These are phyloP conservation scores for Solanum sejunctum DNA, from an alignment of 257 asterid species.

Conservation along the genomic window DNA sequence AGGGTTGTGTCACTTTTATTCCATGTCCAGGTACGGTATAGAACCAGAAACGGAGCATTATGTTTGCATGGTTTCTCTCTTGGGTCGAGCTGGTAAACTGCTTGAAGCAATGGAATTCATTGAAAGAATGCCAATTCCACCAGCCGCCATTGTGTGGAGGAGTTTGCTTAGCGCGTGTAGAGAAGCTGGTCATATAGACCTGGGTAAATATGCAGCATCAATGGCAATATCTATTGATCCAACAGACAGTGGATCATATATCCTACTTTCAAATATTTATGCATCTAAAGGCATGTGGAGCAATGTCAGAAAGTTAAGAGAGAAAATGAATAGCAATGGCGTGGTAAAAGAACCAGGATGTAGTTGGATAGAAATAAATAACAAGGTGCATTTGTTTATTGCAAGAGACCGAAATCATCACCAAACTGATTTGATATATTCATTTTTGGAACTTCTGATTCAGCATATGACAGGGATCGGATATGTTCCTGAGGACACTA, in stretches of 20 bases:
- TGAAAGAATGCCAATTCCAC: constrained; percentile 29
- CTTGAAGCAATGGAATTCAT: constrained; percentile 28
- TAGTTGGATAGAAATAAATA: constrained; percentile 40
- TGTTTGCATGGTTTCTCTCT: constrained; percentile 38
- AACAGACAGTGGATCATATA: constrained; percentile 28
- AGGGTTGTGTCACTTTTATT: constrained; percentile 21
- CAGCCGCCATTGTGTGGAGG: constrained; percentile 26
- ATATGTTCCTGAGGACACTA: neutral
- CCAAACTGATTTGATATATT: constrained; percentile 10
- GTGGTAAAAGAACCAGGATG: constrained; percentile 31
- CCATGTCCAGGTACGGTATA: constrained; percentile 19
- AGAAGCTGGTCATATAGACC: constrained; percentile 16
- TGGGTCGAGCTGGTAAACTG: constrained; percentile 35
- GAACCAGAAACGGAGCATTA: constrained; percentile 37
- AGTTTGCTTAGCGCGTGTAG: constrained; percentile 37
- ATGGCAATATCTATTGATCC: constrained; percentile 26
- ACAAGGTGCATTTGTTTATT: constrained; percentile 14
- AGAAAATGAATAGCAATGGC: constrained; percentile 20
- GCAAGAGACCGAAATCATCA: constrained; percentile 19
- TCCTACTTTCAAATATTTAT: constrained; percentile 32
- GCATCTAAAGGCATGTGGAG: constrained; percentile 39
- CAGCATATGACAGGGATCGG: constrained; percentile 14
- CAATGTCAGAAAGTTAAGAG: constrained; percentile 28
- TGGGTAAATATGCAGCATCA: constrained; percentile 26
- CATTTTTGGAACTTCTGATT: constrained; percentile 11